Percentiles rank a stretch among this genome's conserved stretches.
phyloP scores from a whole-genome alignment of 192 early-diverging fungal species.

The Entomortierella parvispora region DNA sequence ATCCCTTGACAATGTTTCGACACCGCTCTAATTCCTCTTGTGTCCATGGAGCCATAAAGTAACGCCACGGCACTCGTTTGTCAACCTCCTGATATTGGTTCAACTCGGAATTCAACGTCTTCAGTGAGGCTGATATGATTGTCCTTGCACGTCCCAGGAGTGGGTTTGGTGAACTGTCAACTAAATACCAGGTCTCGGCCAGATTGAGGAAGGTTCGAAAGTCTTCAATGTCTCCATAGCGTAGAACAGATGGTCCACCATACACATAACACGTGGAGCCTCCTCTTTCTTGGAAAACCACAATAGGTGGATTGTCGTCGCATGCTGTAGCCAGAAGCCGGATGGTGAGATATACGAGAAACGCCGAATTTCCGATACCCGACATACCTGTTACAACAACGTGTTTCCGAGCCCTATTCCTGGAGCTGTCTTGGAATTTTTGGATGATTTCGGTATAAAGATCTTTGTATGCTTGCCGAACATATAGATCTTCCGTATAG shows the following conservation, averaged over 20 bases:
- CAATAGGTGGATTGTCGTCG: conserved; percentile 24
- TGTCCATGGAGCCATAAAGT: conserved; percentile 14
- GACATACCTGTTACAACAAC: conserved; percentile 21
- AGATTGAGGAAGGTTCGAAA: conserved; percentile 24
- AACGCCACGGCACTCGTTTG: conserved; percentile 11
- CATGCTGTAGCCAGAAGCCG: conserved; percentile 25
- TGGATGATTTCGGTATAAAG: conserved; percentile 1
- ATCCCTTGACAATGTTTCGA: not conserved
- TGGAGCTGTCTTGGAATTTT: no score
- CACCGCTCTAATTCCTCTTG: conserved; percentile 13
- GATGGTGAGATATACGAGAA: conserved; percentile 24
- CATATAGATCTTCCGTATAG: conserved; percentile 13
- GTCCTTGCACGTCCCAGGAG: conserved; percentile 19
- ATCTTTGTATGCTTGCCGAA: conserved; percentile 9
- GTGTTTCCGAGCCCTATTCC: not conserved
- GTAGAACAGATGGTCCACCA: conserved; percentile 17
- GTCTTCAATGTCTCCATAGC: conserved; percentile 13
- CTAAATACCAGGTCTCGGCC: conserved; percentile 5
- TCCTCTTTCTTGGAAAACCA: conserved; percentile 17
- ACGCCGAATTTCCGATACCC: conserved; percentile 28
- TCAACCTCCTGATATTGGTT: conserved; percentile 17
- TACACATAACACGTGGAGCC: conserved; percentile 20
- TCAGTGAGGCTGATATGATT: conserved; percentile 22
- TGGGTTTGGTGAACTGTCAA: conserved; percentile 14
- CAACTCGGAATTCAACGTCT: not conserved